These are phyloP conservation scores for Zea mays DNA, from an alignment of 176 grass and related monocot genomes.

Conservation along the genomic window Zm-B73-REFERENCE-NAM-5.0 NC_050097.1:44612501-44613000, in stretches of 20 bases:
- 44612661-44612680: background rate
- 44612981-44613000: slow-evolving; percentile 9
- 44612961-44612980: background rate
- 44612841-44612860: background rate
- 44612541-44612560: background rate
- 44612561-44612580: background rate
- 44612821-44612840: background rate
- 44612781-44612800: background rate
- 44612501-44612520: slow-evolving; percentile 80
- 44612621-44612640: background rate
- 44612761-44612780: background rate
- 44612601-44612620: background rate
- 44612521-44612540: background rate
- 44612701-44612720: background rate
- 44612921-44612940: background rate
- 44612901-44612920: background rate
- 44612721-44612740: background rate
- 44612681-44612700: background rate
- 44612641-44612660: background rate
- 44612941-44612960: background rate
- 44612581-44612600: slow-evolving; percentile 3
- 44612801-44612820: background rate
- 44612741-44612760: background rate
- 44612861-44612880: background rate
- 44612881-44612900: slow-evolving; percentile 20